Evolutionary conservation across 2,329 filamentous ascomycete species (phyloP), one percentile per base, ranked within the genome.

Genomic region (Clonostachys sp.): DNA sequence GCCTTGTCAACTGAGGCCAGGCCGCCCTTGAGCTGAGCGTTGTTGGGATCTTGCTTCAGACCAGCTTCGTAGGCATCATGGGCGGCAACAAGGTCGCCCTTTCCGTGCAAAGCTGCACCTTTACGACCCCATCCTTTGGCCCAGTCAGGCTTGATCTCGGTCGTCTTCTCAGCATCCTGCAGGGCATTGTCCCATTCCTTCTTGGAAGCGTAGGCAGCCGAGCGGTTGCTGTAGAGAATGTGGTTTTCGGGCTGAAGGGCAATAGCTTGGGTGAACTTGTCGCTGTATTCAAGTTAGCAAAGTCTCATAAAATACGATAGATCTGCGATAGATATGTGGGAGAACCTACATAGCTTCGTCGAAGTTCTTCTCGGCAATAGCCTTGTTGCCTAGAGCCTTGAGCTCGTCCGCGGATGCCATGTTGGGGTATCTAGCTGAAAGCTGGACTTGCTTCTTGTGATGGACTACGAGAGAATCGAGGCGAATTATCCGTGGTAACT

Each of bases 351-450:
- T 83, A 63, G 94, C 94, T 68, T 92, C 90, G 62, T 91, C 81
- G 68, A 96, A 99, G 72, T 97, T 91, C 81, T 97, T 97, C 53
- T 89, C 91, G 56, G 90, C 87, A 71, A 99, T 99, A 71, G 95
- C 91, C 78, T 95, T 95, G 80, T 99, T 99, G 77, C 92, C 94
- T 67, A 94, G 87, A 62, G 91, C 90, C 79, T 99, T 99, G 62
- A 99, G 83, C 81, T 92, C 81, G 68, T 86, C 83, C 58, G 81
- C 81, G 52, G 78, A 78, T 60, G 79, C 70, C 80, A 83, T 83
- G 46, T 38, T 24, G 17, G 39, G 39, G 34, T 30, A 30, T 30
- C 24, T 30, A 30, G 10, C 8, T 30, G 24, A 4, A 10, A 30
- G 10, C 24, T 30, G 24, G 24, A 30, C 24, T 24, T 24, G 24